Evolutionary conservation across 305 asterid species (phyloP), one percentile per base, ranked within the genome.

Genomic region (Nicotiana rustica): DNA sequence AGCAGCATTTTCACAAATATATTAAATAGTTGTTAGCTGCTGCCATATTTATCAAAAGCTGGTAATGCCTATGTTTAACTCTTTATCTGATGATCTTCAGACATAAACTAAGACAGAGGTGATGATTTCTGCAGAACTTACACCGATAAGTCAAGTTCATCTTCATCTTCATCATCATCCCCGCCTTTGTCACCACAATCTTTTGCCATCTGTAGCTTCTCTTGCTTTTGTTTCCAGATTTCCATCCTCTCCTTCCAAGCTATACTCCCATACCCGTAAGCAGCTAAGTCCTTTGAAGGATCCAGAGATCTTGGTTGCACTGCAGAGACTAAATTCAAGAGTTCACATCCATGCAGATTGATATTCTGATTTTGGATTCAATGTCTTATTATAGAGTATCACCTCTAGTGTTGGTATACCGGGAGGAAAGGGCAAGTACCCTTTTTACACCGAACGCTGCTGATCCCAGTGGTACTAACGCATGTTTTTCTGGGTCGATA

Each of bases 221-320:
- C 87, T 86, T 84, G 86, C 65, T 84, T 84, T 41, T 81, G 55
- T 64, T 84, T 88, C 89, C 89, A 86, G 18, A 12, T 49, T 44
- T 82, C 85, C 86, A 88, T 80, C 65, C 88, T 84, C 83, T 88
- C 90, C 86, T 88, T 88, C 89, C 90, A 88, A 2, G 90, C 88
- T 52, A 88, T 81, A 61, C 88, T 88, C 35, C 90, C 90, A 65
- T 88, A 88, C 6, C 90, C 90, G 29, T 88, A 88, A 49, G 82
- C 85, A 31, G 87, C 83, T 33, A 88, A 79, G 62, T 88, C 89
- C 83, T 88, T 88, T 10, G 87, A 82, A 18, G 90, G 88, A 83
- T 88, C 90, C 84, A 88, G 56, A 4, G 90, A 77, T 60, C 87
- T 84, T 31, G 85, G 86, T 18, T 61, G 78, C 25, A 41, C 89